phyloP scores from a whole-genome alignment of 176 grass and related monocot genomes.

The Poa annua region DNA sequence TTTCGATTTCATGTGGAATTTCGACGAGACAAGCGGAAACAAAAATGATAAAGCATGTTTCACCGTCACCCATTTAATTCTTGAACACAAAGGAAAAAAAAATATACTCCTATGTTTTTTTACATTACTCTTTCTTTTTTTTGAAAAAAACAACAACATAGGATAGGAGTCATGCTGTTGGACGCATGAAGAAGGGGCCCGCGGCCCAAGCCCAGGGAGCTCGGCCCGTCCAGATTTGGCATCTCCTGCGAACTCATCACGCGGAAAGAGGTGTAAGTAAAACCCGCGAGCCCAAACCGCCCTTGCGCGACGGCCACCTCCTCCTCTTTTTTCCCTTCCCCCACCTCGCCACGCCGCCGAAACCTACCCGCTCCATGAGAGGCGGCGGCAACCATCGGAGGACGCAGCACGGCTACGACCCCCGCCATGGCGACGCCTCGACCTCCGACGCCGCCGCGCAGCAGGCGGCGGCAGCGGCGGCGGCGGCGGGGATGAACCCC shows the following conservation, averaged over 20 bases:
- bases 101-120: too few species aligned
- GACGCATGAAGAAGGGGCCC: too few species aligned
- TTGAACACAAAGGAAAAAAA: too few species aligned
- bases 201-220: not conserved
- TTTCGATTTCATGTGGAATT: too few species aligned
- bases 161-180: too few species aligned
- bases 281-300: conserved; percentile 23
- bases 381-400: conserved; percentile 25
- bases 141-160: too few species aligned
- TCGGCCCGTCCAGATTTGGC: too few species aligned
- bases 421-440: conserved; percentile 39
- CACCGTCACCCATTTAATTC: too few species aligned
- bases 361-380: conserved; percentile 38
- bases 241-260: not conserved
- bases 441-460: conserved; percentile 34
- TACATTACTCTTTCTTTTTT: too few species aligned
- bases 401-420: conserved; percentile 35
- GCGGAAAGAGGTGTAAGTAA: too few species aligned
- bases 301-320: conserved; percentile 7
- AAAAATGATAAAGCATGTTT: too few species aligned
- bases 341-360: not conserved
- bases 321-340: not conserved
- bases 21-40: too few species aligned
- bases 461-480: conserved; percentile 20
- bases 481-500: conserved; percentile 38